phyloP scores from a whole-genome alignment of 164 flowering plant species.

The Vitis amurensis region DNA sequence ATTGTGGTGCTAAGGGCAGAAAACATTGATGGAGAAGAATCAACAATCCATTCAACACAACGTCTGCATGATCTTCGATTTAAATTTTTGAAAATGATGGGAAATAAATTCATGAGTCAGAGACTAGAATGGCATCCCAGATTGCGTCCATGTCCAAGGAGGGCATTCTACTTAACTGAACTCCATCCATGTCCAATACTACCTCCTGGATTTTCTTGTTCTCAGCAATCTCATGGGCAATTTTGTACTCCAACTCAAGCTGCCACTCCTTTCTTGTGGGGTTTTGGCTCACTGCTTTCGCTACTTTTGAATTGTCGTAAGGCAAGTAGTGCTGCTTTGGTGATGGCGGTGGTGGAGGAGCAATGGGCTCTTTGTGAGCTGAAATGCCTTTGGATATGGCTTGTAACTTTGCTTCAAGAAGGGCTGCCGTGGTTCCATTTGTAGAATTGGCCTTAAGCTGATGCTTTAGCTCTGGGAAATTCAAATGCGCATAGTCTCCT shows the following conservation, averaged over 20 bases:
- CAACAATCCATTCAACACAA: no score
- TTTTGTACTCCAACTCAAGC: constrained; percentile 26
- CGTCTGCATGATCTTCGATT: no score
- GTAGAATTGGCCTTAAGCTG: constrained; percentile 50
- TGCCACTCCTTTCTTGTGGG: constrained; percentile 24
- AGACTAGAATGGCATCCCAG: constrained; percentile 63
- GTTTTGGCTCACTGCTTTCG: constrained; percentile 3
- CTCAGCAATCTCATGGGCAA: constrained; percentile 20
- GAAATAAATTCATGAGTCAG: constrained; percentile 34
- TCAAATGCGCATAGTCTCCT: constrained; percentile 82
- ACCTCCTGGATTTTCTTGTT: constrained; percentile 35
- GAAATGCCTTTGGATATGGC: constrained; percentile 36
- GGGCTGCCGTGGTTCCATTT: constrained; percentile 49
- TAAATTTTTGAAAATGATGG: no score
- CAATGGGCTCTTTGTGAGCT: constrained; percentile 9
- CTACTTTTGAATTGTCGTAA: background rate
- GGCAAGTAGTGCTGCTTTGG: constrained; percentile 2
- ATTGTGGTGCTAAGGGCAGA: no score
- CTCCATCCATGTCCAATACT: constrained; percentile 36
- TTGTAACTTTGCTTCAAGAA: constrained; percentile 73
- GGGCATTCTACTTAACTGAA: constrained; percentile 73
- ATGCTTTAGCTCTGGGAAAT: constrained; percentile 83
- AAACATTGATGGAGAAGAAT: no score
- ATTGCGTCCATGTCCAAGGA: constrained; percentile 81
- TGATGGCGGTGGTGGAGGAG: constrained; percentile 4